These are phyloP conservation scores for Cystobasidiaceae sp. DNA, from an alignment of 1,284 basidiomycete genomes.

Conservation along the genomic window DNA sequence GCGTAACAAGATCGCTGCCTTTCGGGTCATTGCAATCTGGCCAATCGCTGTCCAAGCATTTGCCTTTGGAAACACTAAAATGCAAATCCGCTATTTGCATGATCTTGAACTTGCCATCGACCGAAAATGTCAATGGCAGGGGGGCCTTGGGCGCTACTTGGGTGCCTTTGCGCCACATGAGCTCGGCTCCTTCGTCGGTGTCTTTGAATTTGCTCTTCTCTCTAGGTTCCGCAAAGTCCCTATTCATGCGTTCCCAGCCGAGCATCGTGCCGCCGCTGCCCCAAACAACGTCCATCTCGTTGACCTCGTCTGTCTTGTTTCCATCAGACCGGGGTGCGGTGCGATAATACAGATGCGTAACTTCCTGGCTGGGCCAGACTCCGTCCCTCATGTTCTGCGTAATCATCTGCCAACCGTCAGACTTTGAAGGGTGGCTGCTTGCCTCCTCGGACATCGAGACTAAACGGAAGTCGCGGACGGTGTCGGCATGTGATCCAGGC, in stretches of 20 bases:
- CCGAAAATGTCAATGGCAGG: slow-evolving; percentile 70
- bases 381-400: slow-evolving; percentile 33
- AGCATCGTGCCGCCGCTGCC: slow-evolving; percentile 75
- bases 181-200: slow-evolving; percentile 36
- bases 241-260: slow-evolving; percentile 66
- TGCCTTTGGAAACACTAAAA: slow-evolving; percentile 48
- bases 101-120: slow-evolving; percentile 75
- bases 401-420: slow-evolving; percentile 29
- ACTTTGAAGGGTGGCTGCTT: background rate
- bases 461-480: slow-evolving; percentile 23
- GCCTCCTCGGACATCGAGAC: slow-evolving; percentile 2
- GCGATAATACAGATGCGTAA: slow-evolving; percentile 37
- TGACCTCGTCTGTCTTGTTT: slow-evolving; percentile 52
- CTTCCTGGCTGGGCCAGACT: slow-evolving; percentile 35
- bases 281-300: slow-evolving; percentile 79
- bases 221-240: slow-evolving; percentile 49
- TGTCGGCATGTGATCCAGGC: slow-evolving; percentile 20
- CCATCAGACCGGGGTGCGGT: slow-evolving; percentile 18
- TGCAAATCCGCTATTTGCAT: slow-evolving; percentile 87
- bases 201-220: slow-evolving; percentile 44
- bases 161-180: slow-evolving; percentile 56
- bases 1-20: slow-evolving; percentile 62
- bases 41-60: slow-evolving; percentile 38
- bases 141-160: slow-evolving; percentile 59
- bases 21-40: slow-evolving; percentile 22